These are phyloP conservation scores for Populus hybrid DNA, from an alignment of 441 rosid genomes.

Conservation along the genomic window DNA sequence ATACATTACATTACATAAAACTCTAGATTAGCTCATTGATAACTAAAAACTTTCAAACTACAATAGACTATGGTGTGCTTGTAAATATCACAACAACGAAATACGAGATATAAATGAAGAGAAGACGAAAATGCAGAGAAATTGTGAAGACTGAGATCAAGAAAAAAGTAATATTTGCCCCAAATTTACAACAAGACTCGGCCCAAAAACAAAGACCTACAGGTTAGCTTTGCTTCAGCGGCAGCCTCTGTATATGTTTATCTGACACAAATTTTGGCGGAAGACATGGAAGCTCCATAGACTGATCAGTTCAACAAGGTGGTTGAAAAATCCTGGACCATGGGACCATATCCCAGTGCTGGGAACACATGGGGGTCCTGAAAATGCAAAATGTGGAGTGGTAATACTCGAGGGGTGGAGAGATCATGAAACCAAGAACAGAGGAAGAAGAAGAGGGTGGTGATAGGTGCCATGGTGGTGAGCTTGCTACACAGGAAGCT, in stretches of 20 bases:
- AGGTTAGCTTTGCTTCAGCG: neutral
- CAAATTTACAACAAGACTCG: neutral
- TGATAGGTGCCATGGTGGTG: constrained; percentile 20
- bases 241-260: neutral
- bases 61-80: neutral
- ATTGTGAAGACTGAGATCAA: neutral
- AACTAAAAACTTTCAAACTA: neutral
- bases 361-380: neutral
- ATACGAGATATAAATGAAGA: neutral
- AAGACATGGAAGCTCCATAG: neutral
- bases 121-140: neutral
- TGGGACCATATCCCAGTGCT: neutral
- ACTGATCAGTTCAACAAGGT: constrained; percentile 2
- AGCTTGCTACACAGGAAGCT: neutral
- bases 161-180: neutral
- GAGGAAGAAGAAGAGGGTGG: constrained; percentile 16
- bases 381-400: neutral
- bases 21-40: neutral
- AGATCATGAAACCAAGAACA: constrained; percentile 8
- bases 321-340: neutral
- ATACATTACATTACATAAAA: neutral
- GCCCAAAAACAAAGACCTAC: neutral
- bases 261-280: neutral
- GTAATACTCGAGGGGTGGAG: neutral
- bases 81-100: neutral